Percentiles rank a stretch among this genome's conserved stretches.
phyloP scores from a whole-genome alignment of 352 stramenopile genomes.

The Pythium oligandrum region DNA sequence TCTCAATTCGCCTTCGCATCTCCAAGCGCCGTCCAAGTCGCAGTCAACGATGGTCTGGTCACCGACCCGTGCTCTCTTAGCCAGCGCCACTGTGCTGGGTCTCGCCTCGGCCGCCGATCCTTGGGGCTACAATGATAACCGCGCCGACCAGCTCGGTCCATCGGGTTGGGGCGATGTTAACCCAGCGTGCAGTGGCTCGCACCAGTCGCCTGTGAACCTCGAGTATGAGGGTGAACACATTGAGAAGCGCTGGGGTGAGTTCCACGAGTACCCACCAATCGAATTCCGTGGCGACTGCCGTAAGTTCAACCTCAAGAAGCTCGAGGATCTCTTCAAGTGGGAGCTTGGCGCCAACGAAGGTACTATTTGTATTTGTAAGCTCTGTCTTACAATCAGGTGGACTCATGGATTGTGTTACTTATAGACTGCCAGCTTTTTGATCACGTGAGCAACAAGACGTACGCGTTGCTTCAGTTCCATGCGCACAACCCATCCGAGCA shows the following conservation, averaged over 20 bases:
- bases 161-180: conserved; percentile 37
- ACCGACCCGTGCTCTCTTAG: conserved; percentile 17
- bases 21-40: background rate
- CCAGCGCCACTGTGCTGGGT: conserved; percentile 16
- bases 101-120: conserved; percentile 15
- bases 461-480: conserved; percentile 60
- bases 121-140: conserved; percentile 51
- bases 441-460: conserved; percentile 35
- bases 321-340: conserved; percentile 65
- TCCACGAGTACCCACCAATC: conserved; percentile 26
- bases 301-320: conserved; percentile 50
- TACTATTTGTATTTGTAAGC: conserved; percentile 5
- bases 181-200: conserved; percentile 25
- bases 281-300: conserved; percentile 45
- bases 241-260: conserved; percentile 40
- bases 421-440: no score
- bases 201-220: conserved; percentile 61
- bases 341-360: conserved; percentile 33
- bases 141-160: conserved; percentile 26
- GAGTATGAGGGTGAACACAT: conserved; percentile 27
- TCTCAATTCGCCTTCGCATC: conserved; percentile 10
- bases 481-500: conserved; percentile 54
- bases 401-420: no score
- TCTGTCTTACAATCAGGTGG: no score
- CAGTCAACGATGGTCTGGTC: conserved; percentile 20